Evolutionary conservation across 2,329 filamentous ascomycete species (phyloP).

Genomic region (Aspergillus pseudoglaucus): DNA sequence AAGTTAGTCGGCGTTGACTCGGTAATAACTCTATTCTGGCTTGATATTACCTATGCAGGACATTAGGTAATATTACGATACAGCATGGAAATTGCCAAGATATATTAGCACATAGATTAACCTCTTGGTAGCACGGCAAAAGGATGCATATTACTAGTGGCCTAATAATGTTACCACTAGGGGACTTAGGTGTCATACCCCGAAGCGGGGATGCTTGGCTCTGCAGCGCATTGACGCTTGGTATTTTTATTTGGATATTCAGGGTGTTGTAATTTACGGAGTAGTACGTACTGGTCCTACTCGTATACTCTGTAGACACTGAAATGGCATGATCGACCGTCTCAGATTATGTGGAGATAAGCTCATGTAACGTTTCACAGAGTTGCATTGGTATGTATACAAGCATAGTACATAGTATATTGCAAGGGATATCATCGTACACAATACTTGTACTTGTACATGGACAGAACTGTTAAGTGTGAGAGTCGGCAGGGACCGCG

Average conservation of each 20-base stretch:
- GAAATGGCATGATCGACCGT: conserved; percentile 13
- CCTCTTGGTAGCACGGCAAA: no score
- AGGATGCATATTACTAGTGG: no score
- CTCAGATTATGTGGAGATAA: conserved; percentile 34
- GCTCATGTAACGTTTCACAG: conserved; percentile 33
- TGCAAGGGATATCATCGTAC: no score
- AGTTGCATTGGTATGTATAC: conserved; percentile 10
- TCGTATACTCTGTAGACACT: not conserved
- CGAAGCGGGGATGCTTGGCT: conserved; percentile 14
- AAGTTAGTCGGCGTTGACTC: no score
- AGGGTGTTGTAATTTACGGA: not conserved
- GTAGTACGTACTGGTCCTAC: conserved; percentile 6
- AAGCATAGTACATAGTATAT: not conserved
- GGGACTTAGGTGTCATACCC: not conserved
- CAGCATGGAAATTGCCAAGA: no score
- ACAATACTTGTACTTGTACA: no score
- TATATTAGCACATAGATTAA: no score
- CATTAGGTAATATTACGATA: no score
- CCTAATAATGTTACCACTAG: not conserved
- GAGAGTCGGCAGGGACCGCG: no score
- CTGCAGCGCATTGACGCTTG: conserved; percentile 16
- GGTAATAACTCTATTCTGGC: no score
- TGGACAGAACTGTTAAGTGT: no score
- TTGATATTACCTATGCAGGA: no score
- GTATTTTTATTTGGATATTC: conserved; percentile 11